These are phyloP conservation scores for Dryas drummondii DNA, from an alignment of 306 rosid species.

Conservation along the genomic window DNA sequence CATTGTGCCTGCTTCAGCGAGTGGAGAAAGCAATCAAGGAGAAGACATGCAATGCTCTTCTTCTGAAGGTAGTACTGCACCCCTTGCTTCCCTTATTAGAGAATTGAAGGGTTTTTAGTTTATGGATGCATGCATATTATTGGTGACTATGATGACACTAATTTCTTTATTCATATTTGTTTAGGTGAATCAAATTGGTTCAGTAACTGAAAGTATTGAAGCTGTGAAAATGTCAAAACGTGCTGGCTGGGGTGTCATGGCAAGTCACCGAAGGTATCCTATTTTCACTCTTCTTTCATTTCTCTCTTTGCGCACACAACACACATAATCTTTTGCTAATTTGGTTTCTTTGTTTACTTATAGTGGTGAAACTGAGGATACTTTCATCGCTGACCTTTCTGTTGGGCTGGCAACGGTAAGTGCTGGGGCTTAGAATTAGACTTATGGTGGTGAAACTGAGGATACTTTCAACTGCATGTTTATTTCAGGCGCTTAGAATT, in stretches of 20 bases:
- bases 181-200: constrained; percentile 80
- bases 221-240: constrained; percentile 75
- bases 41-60: constrained; percentile 72
- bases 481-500: neutral
- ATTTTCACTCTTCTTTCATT: neutral
- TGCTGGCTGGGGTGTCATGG: constrained; percentile 91
- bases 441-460: no score
- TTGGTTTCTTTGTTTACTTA: constrained; percentile 11
- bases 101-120: neutral
- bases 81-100: neutral
- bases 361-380: constrained; percentile 92
- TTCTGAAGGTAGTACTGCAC: constrained; percentile 51
- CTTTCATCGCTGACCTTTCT: constrained; percentile 78
- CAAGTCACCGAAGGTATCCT: constrained; percentile 75
- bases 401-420: constrained; percentile 77
- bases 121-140: constrained; percentile 14
- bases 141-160: neutral
- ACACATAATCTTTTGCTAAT: neutral
- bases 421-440: neutral
- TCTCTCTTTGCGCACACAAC: neutral
- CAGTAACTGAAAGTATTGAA: constrained; percentile 81
- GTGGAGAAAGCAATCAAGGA: constrained; percentile 73
- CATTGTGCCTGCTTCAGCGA: constrained; percentile 40
- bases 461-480: no score
- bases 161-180: neutral